Conservation (phyloP, 495 filamentous ascomycete species). For the Aspergillus sclerotioniger region DNA sequence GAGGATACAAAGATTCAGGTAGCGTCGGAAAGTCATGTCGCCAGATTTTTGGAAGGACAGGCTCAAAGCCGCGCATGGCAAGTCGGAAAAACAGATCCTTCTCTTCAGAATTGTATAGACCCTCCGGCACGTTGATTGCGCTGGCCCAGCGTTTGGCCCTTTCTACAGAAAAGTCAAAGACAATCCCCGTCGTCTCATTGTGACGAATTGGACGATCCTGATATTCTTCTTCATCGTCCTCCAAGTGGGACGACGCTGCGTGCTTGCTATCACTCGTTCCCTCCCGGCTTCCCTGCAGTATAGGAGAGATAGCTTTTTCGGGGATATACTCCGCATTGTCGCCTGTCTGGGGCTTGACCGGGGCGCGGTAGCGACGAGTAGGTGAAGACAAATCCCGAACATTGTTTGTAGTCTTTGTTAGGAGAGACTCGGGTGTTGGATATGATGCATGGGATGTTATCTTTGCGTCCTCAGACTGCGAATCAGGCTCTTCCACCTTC, state of each 20-base stretch:
- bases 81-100: constrained; percentile 54
- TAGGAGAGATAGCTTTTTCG: too few relatives aligned
- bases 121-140: constrained; percentile 25
- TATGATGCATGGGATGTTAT: neutral
- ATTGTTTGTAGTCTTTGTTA: too few relatives aligned
- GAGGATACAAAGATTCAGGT: constrained; percentile 56
- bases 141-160: constrained; percentile 29
- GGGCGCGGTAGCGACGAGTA: too few relatives aligned
- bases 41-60: constrained; percentile 56
- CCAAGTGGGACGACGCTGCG: neutral
- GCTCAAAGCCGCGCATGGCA: constrained; percentile 58
- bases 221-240: constrained; percentile 9
- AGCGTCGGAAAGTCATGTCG: constrained; percentile 59
- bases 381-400: too few relatives aligned
- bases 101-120: constrained; percentile 50
- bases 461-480: neutral
- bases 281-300: neutral
- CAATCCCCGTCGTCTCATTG: constrained; percentile 23
- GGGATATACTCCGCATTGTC: too few relatives aligned
- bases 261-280: neutral
- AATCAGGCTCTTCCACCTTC: neutral
- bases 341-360: too few relatives aligned
- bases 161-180: constrained; percentile 30
- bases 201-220: constrained; percentile 12
- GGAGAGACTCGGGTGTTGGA: neutral